Evolutionary conservation across 139 green algal species (phyloP).

Genomic region (Marvania coccoides): DNA sequence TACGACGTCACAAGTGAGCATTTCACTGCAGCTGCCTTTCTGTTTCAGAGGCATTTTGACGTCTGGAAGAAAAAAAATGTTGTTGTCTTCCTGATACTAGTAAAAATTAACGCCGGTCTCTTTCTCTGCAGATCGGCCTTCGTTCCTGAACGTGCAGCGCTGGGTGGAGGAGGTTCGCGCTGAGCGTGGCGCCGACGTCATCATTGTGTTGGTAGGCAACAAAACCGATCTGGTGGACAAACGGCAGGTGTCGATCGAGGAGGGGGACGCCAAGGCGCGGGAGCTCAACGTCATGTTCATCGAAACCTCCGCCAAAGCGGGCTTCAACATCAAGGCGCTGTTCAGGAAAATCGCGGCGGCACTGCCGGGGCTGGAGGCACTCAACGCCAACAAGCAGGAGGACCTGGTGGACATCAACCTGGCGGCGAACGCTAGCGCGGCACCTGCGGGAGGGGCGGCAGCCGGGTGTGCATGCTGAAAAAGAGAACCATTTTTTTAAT

Average conservation of each 20-base stretch:
- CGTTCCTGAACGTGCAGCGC: conserved; percentile 91
- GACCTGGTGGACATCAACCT: conserved; percentile 91
- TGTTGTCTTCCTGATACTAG: background rate
- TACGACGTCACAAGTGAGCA: conserved; percentile 94
- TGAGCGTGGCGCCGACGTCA: conserved; percentile 94
- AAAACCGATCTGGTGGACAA: conserved; percentile 98
- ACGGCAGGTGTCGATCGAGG: conserved; percentile 95
- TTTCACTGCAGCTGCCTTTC: background rate
- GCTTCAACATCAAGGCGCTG: conserved; percentile 99
- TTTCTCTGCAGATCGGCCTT: conserved; percentile 66
- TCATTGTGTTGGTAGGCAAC: conserved; percentile 98
- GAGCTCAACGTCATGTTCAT: conserved; percentile 97
- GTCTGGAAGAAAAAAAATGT: no score
- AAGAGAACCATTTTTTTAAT: background rate
- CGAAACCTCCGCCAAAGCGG: conserved; percentile 96
- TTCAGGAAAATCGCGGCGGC: conserved; percentile 97
- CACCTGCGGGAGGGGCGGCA: conserved; percentile 2
- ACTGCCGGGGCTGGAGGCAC: conserved; percentile 90
- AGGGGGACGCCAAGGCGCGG: conserved; percentile 76
- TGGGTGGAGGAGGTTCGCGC: conserved; percentile 97
- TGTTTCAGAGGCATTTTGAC: background rate
- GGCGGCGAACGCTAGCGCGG: conserved; percentile 32
- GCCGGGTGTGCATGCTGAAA: conserved; percentile 39
- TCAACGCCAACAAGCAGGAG: conserved; percentile 55
- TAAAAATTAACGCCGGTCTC: background rate